Conservation (phyloP, 352 stramenopile genomes). For the Lagenidium giganteum region DNA sequence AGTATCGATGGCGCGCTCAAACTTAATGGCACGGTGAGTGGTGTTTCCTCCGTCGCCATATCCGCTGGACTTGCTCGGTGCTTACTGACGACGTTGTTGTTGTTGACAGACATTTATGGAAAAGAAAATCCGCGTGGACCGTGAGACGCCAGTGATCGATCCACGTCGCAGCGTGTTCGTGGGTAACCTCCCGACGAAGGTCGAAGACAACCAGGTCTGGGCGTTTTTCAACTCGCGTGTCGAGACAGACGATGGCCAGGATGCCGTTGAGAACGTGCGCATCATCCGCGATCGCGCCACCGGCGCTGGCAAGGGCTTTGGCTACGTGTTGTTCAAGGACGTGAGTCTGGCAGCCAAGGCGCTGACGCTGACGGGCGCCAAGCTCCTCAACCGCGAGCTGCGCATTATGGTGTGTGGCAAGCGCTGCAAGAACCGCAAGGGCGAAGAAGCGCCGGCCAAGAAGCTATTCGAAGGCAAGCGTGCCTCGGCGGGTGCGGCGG, state of each 20-base stretch:
- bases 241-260: constrained; percentile 50
- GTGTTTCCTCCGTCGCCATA: neutral
- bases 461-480: constrained; percentile 57
- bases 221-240: constrained; percentile 73
- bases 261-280: constrained; percentile 82
- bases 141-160: constrained; percentile 59
- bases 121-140: constrained; percentile 68
- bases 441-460: constrained; percentile 30
- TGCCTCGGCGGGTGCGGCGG: constrained; percentile 40
- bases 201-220: constrained; percentile 24
- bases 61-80: neutral
- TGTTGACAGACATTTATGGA: constrained; percentile 52
- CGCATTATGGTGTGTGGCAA: constrained; percentile 80
- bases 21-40: constrained; percentile 58
- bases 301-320: constrained; percentile 89
- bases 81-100: too few species aligned
- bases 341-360: constrained; percentile 62
- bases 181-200: constrained; percentile 86
- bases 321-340: constrained; percentile 84
- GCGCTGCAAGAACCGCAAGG: constrained; percentile 77
- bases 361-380: constrained; percentile 53
- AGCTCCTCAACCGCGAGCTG: constrained; percentile 65
- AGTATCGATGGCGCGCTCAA: constrained; percentile 61
- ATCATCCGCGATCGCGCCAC: constrained; percentile 88
- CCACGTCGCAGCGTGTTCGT: constrained; percentile 86